Evolutionary conservation across 805 yeast genomes (phyloP).

Genomic region (Candida morakotiae): DNA sequence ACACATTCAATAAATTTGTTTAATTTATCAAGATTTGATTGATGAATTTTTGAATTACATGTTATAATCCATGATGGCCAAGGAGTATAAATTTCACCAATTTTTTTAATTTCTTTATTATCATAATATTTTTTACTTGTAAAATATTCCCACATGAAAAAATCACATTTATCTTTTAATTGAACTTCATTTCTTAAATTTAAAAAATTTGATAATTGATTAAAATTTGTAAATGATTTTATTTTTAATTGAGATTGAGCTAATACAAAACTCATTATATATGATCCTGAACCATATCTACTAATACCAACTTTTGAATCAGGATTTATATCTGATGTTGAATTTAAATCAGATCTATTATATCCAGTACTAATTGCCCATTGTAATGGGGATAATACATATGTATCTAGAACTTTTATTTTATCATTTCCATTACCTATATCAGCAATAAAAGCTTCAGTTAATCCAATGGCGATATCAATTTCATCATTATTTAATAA

Average conservation of each 20-base stretch:
- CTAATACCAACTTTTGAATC: slow-evolving; percentile 73
- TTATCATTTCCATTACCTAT: slow-evolving; percentile 63
- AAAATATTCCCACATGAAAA: slow-evolving; percentile 95
- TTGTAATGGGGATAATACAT: slow-evolving; percentile 80
- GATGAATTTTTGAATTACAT: slow-evolving; percentile 39
- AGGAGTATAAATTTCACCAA: slow-evolving; percentile 90
- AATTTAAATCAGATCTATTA: slow-evolving; percentile 48
- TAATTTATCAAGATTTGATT: slow-evolving; percentile 16
- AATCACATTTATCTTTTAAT: slow-evolving; percentile 57
- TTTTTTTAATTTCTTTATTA: slow-evolving; percentile 68
- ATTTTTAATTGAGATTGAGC: slow-evolving; percentile 40
- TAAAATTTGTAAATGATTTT: slow-evolving; percentile 50
- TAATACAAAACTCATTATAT: slow-evolving; percentile 84
- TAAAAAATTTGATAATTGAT: slow-evolving; percentile 61
- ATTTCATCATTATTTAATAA: slow-evolving; percentile 59
- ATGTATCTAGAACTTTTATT: slow-evolving; percentile 73
- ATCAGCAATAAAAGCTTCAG: slow-evolving; percentile 88
- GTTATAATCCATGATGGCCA: slow-evolving; percentile 95
- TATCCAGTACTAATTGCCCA: slow-evolving; percentile 88
- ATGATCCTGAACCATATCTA: slow-evolving; percentile 87
- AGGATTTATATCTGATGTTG: slow-evolving; percentile 47
- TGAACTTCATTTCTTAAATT: slow-evolving; percentile 81
- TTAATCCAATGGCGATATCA: slow-evolving; percentile 82
- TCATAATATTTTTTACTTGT: slow-evolving; percentile 86
- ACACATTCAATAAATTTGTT: slow-evolving; percentile 49